A percentile compares a stretch with the other conserved stretches of the same genome.
Evolutionary conservation across 1,139 yeast species (phyloP).

Genomic region (Kurtzmaniella quercitrusa): DNA sequence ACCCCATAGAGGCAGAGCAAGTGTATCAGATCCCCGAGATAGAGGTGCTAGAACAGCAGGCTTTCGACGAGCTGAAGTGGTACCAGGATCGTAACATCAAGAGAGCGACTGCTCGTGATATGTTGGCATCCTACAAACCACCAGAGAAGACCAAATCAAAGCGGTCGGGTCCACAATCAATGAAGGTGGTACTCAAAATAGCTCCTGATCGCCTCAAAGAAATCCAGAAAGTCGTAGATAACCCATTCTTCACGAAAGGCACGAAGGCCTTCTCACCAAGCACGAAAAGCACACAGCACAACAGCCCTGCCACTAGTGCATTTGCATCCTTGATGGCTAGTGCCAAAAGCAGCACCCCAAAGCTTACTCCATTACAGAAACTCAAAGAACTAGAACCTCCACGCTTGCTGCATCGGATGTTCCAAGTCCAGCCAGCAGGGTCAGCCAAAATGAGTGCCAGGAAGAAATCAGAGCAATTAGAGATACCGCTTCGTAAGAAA

Average conservation of each 20-base stretch:
- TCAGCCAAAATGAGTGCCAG: background rate
- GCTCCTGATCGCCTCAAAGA: conserved; percentile 10
- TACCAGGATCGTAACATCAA: conserved; percentile 14
- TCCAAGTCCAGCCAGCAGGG: conserved; percentile 16
- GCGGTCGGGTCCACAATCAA: conserved; percentile 4
- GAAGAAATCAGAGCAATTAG: conserved; percentile 1
- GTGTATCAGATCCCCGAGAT: background rate
- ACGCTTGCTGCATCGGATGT: conserved; percentile 11
- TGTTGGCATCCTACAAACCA: conserved; percentile 10
- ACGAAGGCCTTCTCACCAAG: background rate
- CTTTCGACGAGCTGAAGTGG: conserved; percentile 10
- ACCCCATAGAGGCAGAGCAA: background rate
- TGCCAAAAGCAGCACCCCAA: conserved; percentile 15
- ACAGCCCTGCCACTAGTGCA: conserved; percentile 6
- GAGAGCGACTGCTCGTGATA: conserved; percentile 21
- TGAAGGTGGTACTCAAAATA: conserved; percentile 18
- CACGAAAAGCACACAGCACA: too few species aligned
- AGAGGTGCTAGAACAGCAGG: conserved; percentile 1
- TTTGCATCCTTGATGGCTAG: conserved; percentile 25
- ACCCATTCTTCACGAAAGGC: conserved; percentile 10
- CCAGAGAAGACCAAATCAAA: background rate
- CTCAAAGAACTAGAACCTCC: conserved; percentile 21
- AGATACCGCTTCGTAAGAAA: too few species aligned
- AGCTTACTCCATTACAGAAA: conserved; percentile 20
- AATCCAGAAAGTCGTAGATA: conserved; percentile 5